Percentiles rank a stretch among this genome's conserved stretches.
These are phyloP conservation scores for Tetrapisispora nanseiensis DNA, from an alignment of 805 yeast genomes.

Conservation along the genomic window DNA sequence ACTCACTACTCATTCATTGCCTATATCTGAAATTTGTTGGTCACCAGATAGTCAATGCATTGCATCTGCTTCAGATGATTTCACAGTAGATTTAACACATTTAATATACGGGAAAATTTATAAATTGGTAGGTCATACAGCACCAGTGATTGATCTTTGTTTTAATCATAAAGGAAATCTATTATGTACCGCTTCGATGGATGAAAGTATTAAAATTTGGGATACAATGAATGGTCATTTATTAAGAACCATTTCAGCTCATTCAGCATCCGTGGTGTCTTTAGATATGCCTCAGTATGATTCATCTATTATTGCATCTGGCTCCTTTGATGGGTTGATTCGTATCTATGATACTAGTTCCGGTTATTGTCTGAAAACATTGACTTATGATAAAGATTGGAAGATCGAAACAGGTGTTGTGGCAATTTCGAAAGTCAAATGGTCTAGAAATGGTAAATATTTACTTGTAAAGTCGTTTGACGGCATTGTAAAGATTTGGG, in stretches of 20 bases:
- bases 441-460: conserved; percentile 74
- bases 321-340: conserved; percentile 84
- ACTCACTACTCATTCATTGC: conserved; percentile 37
- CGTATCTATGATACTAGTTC: conserved; percentile 79
- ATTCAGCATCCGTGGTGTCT: conserved; percentile 78
- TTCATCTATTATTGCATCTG: conserved; percentile 67
- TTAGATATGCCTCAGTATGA: conserved; percentile 70
- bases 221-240: conserved; percentile 58
- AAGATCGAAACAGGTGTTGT: conserved; percentile 43
- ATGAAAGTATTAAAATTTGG: conserved; percentile 89
- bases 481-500: conserved; percentile 76
- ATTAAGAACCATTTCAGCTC: conserved; percentile 78
- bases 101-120: conserved; percentile 35
- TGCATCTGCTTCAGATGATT: conserved; percentile 84
- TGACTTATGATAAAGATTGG: conserved; percentile 69
- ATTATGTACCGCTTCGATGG: conserved; percentile 74
- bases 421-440: conserved; percentile 65
- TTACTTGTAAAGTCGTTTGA: conserved; percentile 72
- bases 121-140: conserved; percentile 67
- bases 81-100: conserved; percentile 68
- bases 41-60: conserved; percentile 62
- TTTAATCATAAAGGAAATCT: conserved; percentile 71
- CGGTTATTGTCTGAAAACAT: conserved; percentile 86
- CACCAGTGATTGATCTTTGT: conserved; percentile 62
- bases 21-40: conserved; percentile 70